Base-by-base conservation (phyloP, 2,329 filamentous ascomycete genomes). In the Clathrospora elynae region DNA sequence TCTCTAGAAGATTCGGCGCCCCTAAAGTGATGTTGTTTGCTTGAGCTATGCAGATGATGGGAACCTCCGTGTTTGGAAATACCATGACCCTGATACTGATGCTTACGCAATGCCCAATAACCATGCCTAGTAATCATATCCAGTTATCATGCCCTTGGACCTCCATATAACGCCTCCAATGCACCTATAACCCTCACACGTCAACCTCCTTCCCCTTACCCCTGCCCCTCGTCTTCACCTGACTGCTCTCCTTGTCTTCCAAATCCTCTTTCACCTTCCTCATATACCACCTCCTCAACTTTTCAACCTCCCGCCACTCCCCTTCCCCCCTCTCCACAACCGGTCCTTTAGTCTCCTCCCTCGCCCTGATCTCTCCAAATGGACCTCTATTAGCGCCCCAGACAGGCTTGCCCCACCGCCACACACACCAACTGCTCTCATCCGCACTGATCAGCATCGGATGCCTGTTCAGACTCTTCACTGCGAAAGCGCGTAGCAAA, bases 371-470 rank as follows among this genome's bases (percentile, higher is more conserved):
- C 23, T 66, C 67, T 24, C 61, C 65, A 39, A 57, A 66, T 16
- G 47, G 40, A 13, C 59, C 57, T 4, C 49, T 61, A 34, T 59
- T 58, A 7, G 35, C 42, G 0, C 62, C 65, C 63, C 59, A 67
- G 12, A 57, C 51, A 26, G 44, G 62, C 50, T 54, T 65, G 0
- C 53, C 59, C 38, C 57, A 73, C 3, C 71, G 59, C 73, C 75
- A 78, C 2, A 77, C 75, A 42, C 73, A 75, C 75, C 75, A 78
- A 2, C 64, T 66, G 38, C 72, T 74, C 33, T 71, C 67, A 5
- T 75, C 73, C 1, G 58, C 64, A 22, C 72, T 75, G 6, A 72
- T 36, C 6, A 78, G 34, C 30, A 39, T 46, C 11, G 52, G 61
- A 57, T 34, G 62, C n/a, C 62, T 53, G 33, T 73, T 72, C 11